Evolutionary conservation across 192 early-diverging fungal genomes (phyloP), one percentile per base, ranked within the genome.

Genomic region (Phlyctochytrium bullatum): DNA sequence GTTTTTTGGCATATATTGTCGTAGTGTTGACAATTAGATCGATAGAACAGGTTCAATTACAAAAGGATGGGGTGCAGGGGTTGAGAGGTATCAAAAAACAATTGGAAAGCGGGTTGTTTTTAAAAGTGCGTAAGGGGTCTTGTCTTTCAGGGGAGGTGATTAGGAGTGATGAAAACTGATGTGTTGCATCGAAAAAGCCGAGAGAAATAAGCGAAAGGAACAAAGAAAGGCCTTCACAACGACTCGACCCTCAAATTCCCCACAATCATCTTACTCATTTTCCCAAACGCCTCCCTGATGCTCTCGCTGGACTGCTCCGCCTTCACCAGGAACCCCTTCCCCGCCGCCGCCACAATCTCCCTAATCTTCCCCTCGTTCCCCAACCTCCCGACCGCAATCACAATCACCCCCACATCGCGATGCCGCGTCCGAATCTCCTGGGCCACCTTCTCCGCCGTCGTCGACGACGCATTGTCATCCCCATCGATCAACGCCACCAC

Each of bases 401-500:
- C 67, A 62, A 69, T 69, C 25, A 69, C 12, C 23, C 67, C 67
- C 24, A 69, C 31, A 20, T n/a, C 30, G 3, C 28, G 14, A 34
- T 62, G 6, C 40, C 20, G 6, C 50, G 1, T 54, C 23, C 10
- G 3, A 16, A 69, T 27, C 27, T 51, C 23, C 34, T 34, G 3
- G 4, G 52, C 58, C 12, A n/a, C 17, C 12, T 10, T 16, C 47
- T 6, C 20, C 40, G 29, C 30, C 16, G 12, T 40, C 29, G 14
- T 24, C 59, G n/a, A 0, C 3, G 29, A 34, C 24, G 16, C 34
- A 6, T 25, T n/a, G 34, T 69, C 67, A 17, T 62, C 67, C 29
- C 67, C 67, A 51, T 69, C 67, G 2, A 60, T 69, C 50, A 69
- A 62, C 4, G 59, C 59, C 29, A 69, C 50, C 25, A 69, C 27